phyloP scores from a whole-genome alignment of 139 green algal genomes.

The Dunaliella primolecta region DNA sequence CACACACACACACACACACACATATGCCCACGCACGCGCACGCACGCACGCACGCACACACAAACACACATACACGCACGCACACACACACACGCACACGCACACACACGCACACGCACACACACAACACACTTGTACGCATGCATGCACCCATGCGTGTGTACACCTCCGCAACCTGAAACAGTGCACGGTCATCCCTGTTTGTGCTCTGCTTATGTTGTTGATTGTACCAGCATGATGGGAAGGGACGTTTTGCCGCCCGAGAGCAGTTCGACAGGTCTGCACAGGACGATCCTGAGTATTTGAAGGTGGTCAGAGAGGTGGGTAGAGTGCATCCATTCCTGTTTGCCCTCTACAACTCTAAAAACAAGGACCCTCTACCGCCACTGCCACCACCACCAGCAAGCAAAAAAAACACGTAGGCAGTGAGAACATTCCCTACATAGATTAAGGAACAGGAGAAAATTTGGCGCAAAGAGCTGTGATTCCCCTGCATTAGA shows the following conservation, averaged over 20 bases:
- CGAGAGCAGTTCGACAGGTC: background rate
- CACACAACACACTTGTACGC: background rate
- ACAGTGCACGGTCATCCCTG: no score
- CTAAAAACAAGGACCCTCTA: no score
- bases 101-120: background rate
- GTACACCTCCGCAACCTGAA: no score
- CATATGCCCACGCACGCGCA: background rate
- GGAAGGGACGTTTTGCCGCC: background rate
- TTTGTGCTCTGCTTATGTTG: no score
- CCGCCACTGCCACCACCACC: no score
- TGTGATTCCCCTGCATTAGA: no score
- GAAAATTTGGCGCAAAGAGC: no score
- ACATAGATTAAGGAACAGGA: no score
- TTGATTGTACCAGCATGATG: background rate
- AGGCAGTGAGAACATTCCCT: no score
- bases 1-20: no score
- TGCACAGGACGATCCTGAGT: constrained; percentile 11
- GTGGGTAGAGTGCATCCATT: background rate
- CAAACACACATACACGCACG: background rate
- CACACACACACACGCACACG: background rate
- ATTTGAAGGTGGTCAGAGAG: constrained; percentile 14
- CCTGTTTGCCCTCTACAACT: background rate
- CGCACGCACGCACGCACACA: background rate
- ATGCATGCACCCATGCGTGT: background rate
- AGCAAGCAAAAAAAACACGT: no score